Evolutionary conservation across 441 rosid genomes (phyloP), one percentile per base, ranked within the genome.

Genomic region (Pelargonium hybrid): DNA sequence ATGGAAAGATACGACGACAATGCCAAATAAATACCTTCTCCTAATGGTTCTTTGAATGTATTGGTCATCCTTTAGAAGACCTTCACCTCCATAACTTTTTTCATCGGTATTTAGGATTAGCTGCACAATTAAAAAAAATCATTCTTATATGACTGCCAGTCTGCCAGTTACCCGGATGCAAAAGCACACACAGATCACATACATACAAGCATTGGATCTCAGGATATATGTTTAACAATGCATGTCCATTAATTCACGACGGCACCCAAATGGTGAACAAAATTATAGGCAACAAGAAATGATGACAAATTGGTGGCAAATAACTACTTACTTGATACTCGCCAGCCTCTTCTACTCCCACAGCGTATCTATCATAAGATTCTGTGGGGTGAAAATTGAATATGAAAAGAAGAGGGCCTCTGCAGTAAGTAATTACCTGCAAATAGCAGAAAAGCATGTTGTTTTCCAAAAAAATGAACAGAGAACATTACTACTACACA

Each of bases 311-410:
- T 9, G 64, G 8, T 64, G 68, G 73, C 5, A 31, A 15, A 52
- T 13, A 72, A 62, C 1, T 29, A 50, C 80, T 78, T 84, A 90
- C 98, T 56, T 84, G 93, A 78, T 91, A 94, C 75, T 94, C 97
- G 75, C 98, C 98, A 26, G 98, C 98, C 84, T 94, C 98, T 74
- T 94, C 97, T 67, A 90, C 87, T 7, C 97, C 98, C 3, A 88
- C 76, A 66, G 68, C 70, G 81, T 90, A 88, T 69, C 76, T 82
- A 76, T 81, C 83, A 67, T 90, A 85, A 41, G 88, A 83, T 67
- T 81, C 76, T 72, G 88, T 82, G 37, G 97, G 98, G 79, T 91
- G 97, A 79, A 93, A 93, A 84, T 93, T 93, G 79, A 88, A 91
- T 66, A 93, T 75, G 76, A 93, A 88, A 70, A 93, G 82, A 81